Conservation (phyloP, 208 protist genomes). For the Chromosphaera perkinsii region DNA sequence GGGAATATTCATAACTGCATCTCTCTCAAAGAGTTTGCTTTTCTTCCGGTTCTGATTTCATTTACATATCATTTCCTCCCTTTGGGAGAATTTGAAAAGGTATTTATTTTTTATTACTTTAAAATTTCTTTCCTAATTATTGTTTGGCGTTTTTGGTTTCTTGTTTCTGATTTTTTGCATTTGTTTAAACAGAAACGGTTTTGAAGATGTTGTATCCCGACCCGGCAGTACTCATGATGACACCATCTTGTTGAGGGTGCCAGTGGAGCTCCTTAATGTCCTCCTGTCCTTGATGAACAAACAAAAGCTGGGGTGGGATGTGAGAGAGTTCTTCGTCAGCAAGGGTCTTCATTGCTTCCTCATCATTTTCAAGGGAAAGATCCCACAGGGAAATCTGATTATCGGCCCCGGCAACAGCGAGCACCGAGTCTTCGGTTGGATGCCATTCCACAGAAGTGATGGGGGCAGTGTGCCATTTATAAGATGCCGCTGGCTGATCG, state of each 20-base stretch:
- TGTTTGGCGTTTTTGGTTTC: too few relatives aligned
- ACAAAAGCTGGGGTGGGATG: constrained; percentile 85
- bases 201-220: constrained; percentile 91
- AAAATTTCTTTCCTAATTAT: background rate
- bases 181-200: constrained; percentile 58
- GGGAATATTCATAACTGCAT: background rate
- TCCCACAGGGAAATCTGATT: constrained; percentile 91
- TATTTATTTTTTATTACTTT: background rate
- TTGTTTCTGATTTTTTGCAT: too few relatives aligned
- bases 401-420: constrained; percentile 82
- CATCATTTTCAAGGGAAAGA: constrained; percentile 89
- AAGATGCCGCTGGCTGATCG: constrained; percentile 53
- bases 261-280: constrained; percentile 95
- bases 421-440: constrained; percentile 84
- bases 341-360: constrained; percentile 67
- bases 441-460: constrained; percentile 94
- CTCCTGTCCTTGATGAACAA: constrained; percentile 90
- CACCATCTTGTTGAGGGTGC: constrained; percentile 88
- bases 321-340: constrained; percentile 52
- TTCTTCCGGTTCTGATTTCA: background rate
- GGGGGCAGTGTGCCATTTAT: constrained; percentile 74
- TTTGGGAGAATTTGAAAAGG: background rate
- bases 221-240: constrained; percentile 86
- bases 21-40: background rate
- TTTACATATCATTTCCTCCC: background rate